Base-by-base conservation (phyloP, 2,329 filamentous ascomycete species). In the Metarhizium robertsii region DNA sequence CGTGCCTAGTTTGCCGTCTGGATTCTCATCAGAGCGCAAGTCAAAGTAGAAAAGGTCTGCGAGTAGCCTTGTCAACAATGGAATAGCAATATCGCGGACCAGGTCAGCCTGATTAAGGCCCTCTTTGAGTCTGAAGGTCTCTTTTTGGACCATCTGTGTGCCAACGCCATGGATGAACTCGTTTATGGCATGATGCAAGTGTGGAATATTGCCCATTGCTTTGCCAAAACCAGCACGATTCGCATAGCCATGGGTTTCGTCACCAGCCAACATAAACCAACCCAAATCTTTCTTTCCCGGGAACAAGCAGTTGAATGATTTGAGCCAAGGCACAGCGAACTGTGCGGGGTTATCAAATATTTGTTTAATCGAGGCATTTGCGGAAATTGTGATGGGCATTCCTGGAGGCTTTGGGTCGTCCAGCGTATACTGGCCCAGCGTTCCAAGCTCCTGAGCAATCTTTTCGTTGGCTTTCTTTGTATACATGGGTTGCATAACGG, bases 41-140 rank as follows among this genome's bases (percentile, higher is more conserved):
- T 84, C 83, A 38, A 84, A 71, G 53, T 80, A 81, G 65, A 84
- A 82, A 13, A 81, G 69, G 46, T 83, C 77, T 0, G 79, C 75
- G 1, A 83, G 72, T 62, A 80, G 76, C 47, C 76, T 70, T 2
- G 81, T 75, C 4, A 81, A 82, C 1, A 79, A 71, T 11, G 84
- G 78, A 57, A 85, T 83, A 16, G 79, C 80, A 14, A 86, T 76
- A 51, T 84, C 80, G 13, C 73, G 71, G 53, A 75, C 67, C 20
- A 75, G 59, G 50, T 75, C 73, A 32, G 75, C 64, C 59, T 75
- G 72, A 56, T 68, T 63, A 1, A 75, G 66, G 0, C 68, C 71
- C 40, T 69, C 61, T 52, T 63, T 62, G 18, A 75, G 56, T 30
- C 57, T 62, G 54, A 75, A 74, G 0, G 66, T 62, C 61, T 73